phyloP scores from a whole-genome alignment of 805 yeast species.

The Saturnispora mendoncae region DNA sequence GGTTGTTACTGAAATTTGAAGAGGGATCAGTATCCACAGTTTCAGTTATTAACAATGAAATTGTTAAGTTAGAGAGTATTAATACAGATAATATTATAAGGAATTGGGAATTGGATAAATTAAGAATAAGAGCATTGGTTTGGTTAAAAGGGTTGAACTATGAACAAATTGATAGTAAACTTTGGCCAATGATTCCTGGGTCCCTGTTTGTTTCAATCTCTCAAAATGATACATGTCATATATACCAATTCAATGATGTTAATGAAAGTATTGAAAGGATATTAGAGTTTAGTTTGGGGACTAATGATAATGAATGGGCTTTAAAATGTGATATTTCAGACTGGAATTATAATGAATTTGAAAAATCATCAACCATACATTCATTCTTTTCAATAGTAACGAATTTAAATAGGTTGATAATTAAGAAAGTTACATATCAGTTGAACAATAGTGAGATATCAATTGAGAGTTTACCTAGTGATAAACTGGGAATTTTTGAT shows the following conservation, averaged over 20 bases:
- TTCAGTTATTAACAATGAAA: slow-evolving; percentile 8
- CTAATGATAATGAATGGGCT: slow-evolving; percentile 11
- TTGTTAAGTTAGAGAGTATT: slow-evolving; percentile 6
- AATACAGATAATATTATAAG: slow-evolving; percentile 5
- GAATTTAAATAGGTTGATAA: slow-evolving; percentile 8
- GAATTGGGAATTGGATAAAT: slow-evolving; percentile 4
- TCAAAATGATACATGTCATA: slow-evolving; percentile 8
- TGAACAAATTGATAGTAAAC: slow-evolving; percentile 2
- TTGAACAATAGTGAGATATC: background rate
- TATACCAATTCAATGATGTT: slow-evolving; percentile 9
- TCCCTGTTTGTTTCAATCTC: slow-evolving; percentile 13
- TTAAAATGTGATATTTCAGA: slow-evolving; percentile 10
- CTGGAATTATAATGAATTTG: slow-evolving; percentile 9
- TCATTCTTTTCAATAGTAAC: slow-evolving; percentile 12
- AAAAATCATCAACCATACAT: background rate
- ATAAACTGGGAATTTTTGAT: background rate
- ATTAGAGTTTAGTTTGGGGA: slow-evolving; percentile 7
- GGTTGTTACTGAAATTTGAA: slow-evolving; percentile 10
- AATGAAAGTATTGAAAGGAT: slow-evolving; percentile 1
- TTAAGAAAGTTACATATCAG: slow-evolving; percentile 4
- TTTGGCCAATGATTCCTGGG: slow-evolving; percentile 14
- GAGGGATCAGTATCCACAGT: slow-evolving; percentile 9
- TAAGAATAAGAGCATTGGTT: slow-evolving; percentile 13
- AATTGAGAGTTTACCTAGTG: background rate
- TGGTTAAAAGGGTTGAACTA: slow-evolving; percentile 13